Evolutionary conservation across 1,139 yeast species (phyloP), one percentile per base, ranked within the genome.

Genomic region (Suhomyces ambrosiae): DNA sequence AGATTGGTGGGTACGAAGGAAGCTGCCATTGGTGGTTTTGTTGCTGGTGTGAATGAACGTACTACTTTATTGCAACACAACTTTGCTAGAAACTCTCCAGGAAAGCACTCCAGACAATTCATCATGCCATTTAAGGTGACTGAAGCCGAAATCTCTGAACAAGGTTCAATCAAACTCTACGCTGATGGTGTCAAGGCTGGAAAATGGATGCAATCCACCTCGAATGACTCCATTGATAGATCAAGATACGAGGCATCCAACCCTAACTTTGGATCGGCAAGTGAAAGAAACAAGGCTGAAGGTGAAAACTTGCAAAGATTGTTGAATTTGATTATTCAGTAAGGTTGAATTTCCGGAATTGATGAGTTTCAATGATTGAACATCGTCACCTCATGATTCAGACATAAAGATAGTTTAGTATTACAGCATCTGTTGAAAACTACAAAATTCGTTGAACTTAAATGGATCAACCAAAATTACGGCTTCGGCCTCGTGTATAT

Each of bases 21-120:
- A 35, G 82, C 81, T 19, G 90, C 87, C 7, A 70, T 84, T 47
- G 94, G 86, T 53, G 95, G 95, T n/a, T 84, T 86, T 48, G 71
- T 82, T 29, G 80, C 73, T 9, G 54, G 56, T 48, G 66, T 56
- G 11, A 63, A 61, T 44, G 75, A 69, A 38, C 60, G 71, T 41
- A 59, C 67, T 19, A 60, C 62, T 21, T 52, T 62, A 26, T 67
- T 70, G 47, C 76, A 69, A 48, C 55, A 58, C 40, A 71, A 71
- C 52, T 71, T 60, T 50, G 56, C 71, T 35, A 65, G 58, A 44
- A 68, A 65, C 46, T 60, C 56, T 35, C 72, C 76, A 17, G 75
- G 74, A 4, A 70, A 61, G 44, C 73, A 68, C 47, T 57, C 65
- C 30, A 65, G 74, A 52, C 77, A 71, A 47, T 71, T 71, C 47